Evolutionary conservation across 148 eudicot genomes (phyloP), one percentile per base, ranked within the genome.

Genomic region (Silene latifolia): DNA sequence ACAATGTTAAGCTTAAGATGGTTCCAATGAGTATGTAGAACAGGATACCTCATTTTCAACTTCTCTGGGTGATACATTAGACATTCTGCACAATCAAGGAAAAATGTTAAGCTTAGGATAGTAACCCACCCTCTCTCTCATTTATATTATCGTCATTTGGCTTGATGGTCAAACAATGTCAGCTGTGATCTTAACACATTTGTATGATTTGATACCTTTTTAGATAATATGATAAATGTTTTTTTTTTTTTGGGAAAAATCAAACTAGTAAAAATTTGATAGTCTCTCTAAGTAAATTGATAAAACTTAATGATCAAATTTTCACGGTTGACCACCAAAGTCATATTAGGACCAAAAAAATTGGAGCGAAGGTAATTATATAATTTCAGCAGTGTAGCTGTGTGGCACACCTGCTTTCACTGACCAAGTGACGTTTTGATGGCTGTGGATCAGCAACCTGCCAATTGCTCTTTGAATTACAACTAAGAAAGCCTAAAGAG

Each of bases 361-460:
- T 3, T 48, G 17, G 15, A 48, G 2, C 4, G 15, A 48, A 48
- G 54, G 17, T 48, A 48, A 48, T 10, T 39, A 48, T 48, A 48
- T 1, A 14, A 42, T 68, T 53, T 58, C 15, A 51, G 4, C 51
- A 76, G n/a, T 46, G 67, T 39, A 72, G 61, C 10, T 51, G 51
- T 53, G 42, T 21, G 58, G 20, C 67, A 63, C 59, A 89, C 93
- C 96, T 93, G 87, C 70, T 89, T 63, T 78, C 86, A 68, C 73
- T 61, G 39, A 89, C 77, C 73, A 89, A 82, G 65, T 82, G 82
- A 63, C 95, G 93, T 84, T 90, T 90, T 63, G 82, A 76, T 62
- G 88, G 90, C 72, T 67, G 83, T 56, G 81, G 73, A 76, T 68
- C 71, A 75, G 84, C 79, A 25, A 58, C 87, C 91, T 87, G 87